Percentiles rank a stretch among this genome's conserved stretches.
phyloP scores from a whole-genome alignment of 139 green algal genomes.

The Picochlorum sp. region DNA sequence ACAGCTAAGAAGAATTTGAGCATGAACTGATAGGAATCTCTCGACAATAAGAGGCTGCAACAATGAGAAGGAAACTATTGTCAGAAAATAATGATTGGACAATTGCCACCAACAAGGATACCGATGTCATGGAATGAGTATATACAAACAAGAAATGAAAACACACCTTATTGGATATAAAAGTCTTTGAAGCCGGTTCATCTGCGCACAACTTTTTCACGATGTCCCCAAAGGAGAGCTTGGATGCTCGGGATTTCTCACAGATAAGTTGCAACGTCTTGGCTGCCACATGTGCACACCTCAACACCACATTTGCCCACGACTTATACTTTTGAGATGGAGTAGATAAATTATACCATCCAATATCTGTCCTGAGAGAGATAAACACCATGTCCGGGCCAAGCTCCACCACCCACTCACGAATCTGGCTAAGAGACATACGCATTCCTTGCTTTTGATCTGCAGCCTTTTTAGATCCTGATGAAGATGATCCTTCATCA shows the following conservation, averaged over 20 bases:
- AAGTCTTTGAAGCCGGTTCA: constrained; percentile 21
- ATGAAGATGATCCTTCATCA: background rate
- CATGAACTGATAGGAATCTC: constrained; percentile 85
- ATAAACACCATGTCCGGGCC: constrained; percentile 78
- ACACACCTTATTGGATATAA: constrained; percentile 53
- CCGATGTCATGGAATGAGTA: too few relatives aligned
- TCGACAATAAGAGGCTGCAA: constrained; percentile 57
- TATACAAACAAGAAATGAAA: background rate
- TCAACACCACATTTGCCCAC: constrained; percentile 72
- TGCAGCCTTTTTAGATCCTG: constrained; percentile 6
- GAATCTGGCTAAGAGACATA: constrained; percentile 79
- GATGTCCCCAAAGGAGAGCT: constrained; percentile 72
- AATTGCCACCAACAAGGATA: too few relatives aligned
- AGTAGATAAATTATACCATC: constrained; percentile 72
- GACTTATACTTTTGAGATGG: constrained; percentile 53
- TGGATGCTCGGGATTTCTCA: constrained; percentile 49
- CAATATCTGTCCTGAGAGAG: constrained; percentile 79
- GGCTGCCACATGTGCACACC: constrained; percentile 52
- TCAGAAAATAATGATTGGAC: too few relatives aligned
- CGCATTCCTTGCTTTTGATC: constrained; percentile 47
- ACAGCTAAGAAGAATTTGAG: constrained; percentile 87
- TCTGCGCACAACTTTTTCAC: constrained; percentile 44
- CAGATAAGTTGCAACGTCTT: constrained; percentile 42
- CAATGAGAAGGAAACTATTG: too few relatives aligned
- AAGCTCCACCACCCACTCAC: constrained; percentile 89